A percentile compares a stretch with the other conserved stretches of the same genome.
Evolutionary conservation across 352 stramenopile species (phyloP).

Genomic region (Phytophthora gonapodyides): DNA sequence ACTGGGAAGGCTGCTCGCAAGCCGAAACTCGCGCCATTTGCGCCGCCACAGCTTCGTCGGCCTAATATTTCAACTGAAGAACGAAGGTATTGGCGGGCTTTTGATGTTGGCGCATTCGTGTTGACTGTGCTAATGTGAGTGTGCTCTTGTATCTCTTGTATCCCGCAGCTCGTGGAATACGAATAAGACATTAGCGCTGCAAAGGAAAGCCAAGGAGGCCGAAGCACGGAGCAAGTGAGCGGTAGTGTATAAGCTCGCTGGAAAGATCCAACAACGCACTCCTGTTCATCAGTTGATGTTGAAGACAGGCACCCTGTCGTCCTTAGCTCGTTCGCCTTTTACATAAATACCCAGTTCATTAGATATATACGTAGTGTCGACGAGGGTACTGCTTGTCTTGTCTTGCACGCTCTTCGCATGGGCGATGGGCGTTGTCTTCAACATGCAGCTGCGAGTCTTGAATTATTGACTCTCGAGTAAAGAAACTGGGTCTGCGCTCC

Average conservation of each 20-base stretch:
- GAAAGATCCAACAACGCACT: no score
- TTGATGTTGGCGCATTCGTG: background rate
- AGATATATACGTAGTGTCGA: constrained; percentile 25
- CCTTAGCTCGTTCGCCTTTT: background rate
- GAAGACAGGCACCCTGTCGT: no score
- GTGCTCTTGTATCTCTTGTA: no score
- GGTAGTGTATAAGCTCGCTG: background rate
- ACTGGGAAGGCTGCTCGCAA: constrained; percentile 16
- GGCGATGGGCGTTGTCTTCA: background rate
- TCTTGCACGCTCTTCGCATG: background rate
- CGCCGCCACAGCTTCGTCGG: constrained; percentile 64
- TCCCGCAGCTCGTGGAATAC: constrained; percentile 70
- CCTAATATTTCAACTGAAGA: constrained; percentile 80
- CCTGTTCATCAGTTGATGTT: no score
- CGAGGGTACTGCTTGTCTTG: constrained; percentile 1
- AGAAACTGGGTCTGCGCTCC: background rate
- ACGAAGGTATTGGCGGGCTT: constrained; percentile 34
- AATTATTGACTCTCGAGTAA: no score
- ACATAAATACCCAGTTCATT: constrained; percentile 31
- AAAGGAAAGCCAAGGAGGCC: constrained; percentile 40
- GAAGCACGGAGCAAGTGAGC: constrained; percentile 6
- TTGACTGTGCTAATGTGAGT: background rate
- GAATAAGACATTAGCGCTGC: constrained; percentile 54
- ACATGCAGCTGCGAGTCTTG: background rate
- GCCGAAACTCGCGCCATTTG: constrained; percentile 37